Conservation (phyloP, 345 rosid genomes). For the Orychophragmus violaceus region DNA sequence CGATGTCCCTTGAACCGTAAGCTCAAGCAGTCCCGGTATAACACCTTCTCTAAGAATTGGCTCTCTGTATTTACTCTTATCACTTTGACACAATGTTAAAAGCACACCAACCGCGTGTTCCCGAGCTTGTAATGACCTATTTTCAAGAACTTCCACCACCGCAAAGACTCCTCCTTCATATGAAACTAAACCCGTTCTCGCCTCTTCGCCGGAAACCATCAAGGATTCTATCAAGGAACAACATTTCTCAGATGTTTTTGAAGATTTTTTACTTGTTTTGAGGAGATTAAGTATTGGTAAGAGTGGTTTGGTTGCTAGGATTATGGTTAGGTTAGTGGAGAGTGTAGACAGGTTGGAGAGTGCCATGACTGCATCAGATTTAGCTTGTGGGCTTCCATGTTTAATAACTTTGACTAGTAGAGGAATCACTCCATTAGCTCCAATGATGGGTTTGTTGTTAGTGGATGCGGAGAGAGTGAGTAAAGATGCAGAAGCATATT, state of each 20-base stretch:
- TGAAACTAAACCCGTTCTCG: constrained; percentile 46
- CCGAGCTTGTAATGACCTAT: constrained; percentile 71
- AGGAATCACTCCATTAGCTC: constrained; percentile 78
- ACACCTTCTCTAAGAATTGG: constrained; percentile 94
- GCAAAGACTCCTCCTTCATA: constrained; percentile 84
- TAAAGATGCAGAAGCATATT: constrained; percentile 75
- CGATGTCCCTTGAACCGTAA: constrained; percentile 90
- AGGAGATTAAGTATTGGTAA: constrained; percentile 51
- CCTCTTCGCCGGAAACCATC: constrained; percentile 63
- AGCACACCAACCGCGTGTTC: constrained; percentile 86
- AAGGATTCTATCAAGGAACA: constrained; percentile 71
- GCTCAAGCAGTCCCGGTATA: constrained; percentile 93
- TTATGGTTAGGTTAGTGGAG: constrained; percentile 41
- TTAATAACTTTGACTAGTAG: constrained; percentile 58
- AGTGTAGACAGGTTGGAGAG: constrained; percentile 86
- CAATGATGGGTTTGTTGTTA: constrained; percentile 68
- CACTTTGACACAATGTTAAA: constrained; percentile 71
- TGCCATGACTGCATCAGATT: constrained; percentile 40
- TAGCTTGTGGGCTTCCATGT: constrained; percentile 76
- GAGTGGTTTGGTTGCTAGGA: constrained; percentile 58
- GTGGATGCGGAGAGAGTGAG: constrained; percentile 86
- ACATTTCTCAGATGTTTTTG: constrained; percentile 88
- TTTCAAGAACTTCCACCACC: constrained; percentile 83
- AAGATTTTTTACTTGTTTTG: constrained; percentile 62
- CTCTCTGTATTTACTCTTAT: constrained; percentile 79